Evolutionary conservation across 75 land plant species (phyloP).

Genomic region (Azolla pinnata): DNA sequence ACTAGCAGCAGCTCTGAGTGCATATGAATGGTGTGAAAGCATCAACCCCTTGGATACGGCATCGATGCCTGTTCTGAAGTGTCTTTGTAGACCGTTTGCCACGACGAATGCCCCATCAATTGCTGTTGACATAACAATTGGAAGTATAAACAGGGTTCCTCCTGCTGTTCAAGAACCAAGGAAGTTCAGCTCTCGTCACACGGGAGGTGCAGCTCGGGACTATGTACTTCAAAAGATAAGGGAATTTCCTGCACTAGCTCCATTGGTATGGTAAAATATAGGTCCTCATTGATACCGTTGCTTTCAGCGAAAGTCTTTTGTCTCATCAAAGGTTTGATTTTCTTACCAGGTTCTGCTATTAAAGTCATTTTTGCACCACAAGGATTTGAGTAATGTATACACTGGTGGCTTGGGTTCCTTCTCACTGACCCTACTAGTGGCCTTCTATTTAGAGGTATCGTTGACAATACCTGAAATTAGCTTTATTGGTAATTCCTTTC

Average conservation of each 20-base stretch:
- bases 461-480: too few species aligned
- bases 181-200: constrained; percentile 12
- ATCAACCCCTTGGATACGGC: constrained; percentile 30
- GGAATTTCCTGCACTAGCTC: constrained; percentile 36
- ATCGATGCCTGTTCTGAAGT: constrained; percentile 35
- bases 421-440: constrained; percentile 30
- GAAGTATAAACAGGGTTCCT: constrained; percentile 14
- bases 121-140: constrained; percentile 35
- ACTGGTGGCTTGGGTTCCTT: constrained; percentile 37
- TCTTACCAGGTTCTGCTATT: constrained; percentile 30
- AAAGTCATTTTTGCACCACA: constrained; percentile 36
- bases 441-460: constrained; percentile 47
- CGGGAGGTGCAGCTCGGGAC: constrained; percentile 37
- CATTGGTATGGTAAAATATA: constrained; percentile 24
- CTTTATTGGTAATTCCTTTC: not conserved
- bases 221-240: constrained; percentile 28
- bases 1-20: constrained; percentile 19
- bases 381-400: constrained; percentile 30
- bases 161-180: not conserved
- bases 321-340: not conserved
- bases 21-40: constrained; percentile 30
- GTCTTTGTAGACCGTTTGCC: constrained; percentile 20
- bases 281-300: not conserved
- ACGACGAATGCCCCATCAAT: constrained; percentile 12
- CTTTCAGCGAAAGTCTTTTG: not conserved